Evolutionary conservation across 208 protist genomes (phyloP), one percentile per base, ranked within the genome.

Genomic region (Herpetomonas samuelpessoai): DNA sequence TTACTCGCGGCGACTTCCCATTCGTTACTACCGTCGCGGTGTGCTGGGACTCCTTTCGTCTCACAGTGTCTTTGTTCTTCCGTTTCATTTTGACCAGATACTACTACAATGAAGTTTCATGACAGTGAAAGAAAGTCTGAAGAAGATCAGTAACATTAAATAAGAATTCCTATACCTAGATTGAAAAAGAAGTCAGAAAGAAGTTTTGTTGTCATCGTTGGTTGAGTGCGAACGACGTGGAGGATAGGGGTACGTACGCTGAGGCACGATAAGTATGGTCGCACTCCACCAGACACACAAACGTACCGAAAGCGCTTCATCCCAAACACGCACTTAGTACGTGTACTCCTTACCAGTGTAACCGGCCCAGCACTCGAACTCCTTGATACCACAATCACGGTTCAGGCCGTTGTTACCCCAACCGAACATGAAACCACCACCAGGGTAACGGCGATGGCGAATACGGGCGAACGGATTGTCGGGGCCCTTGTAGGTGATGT

Each of bases 351-450:
- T 91, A 62, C 88, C 88, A 61, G 73, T 76, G 76, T 92, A 92
- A 26, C 88, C 88, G 57, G 82, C 82, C 88, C 88, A 92, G 76
- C 85, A 95, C 65, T 92, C 85, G 62, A 83, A 95, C 57, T 92
- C 88, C 57, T 87, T 85, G 49, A 91, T 41, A 75, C 79, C 82
- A 60, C 88, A 95, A 66, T 92, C 88, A 63, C 88, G 79, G 70
- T 95, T 95, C 65, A 95, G 71, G 26, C 84, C 88, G 59, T 95
- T 95, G 68, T 91, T 92, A 88, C 88, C 84, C 88, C 88, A 95
- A 18, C 84, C 84, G 67, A 91, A 95, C 30, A 81, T 64, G 51
- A 90, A 83, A 50, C 62, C 72, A 64, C 88, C 88, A 74, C 80
- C 79, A 62, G 85, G 85, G 62, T 81, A 93, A 21, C 80, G 74